Evolutionary conservation across 257 asterid genomes (phyloP).

Genomic region (Solanum sejunctum): DNA sequence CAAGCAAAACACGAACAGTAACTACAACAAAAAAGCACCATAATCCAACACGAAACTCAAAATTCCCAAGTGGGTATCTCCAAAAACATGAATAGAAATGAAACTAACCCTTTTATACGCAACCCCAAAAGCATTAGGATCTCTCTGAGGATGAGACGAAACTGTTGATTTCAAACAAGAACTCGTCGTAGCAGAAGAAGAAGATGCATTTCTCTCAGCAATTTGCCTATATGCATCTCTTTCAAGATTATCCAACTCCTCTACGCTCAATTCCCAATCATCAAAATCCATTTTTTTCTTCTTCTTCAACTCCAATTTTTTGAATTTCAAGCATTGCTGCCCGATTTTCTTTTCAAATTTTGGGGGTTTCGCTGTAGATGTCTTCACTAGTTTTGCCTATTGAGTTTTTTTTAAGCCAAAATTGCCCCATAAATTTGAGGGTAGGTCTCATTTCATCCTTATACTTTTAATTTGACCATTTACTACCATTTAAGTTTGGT

Average conservation of each 20-base stretch:
- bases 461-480: background rate
- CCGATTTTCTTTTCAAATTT: background rate
- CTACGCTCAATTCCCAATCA: slow-evolving; percentile 74
- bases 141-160: background rate
- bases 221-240: slow-evolving; percentile 55
- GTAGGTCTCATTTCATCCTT: background rate
- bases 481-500: background rate
- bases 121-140: background rate
- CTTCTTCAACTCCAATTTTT: background rate
- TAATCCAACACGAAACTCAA: background rate
- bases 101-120: background rate
- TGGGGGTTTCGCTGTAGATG: background rate
- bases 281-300: slow-evolving; percentile 27
- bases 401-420: background rate
- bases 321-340: background rate
- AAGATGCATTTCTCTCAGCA: slow-evolving; percentile 51
- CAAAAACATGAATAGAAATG: background rate
- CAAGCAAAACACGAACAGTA: background rate
- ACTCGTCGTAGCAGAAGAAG: slow-evolving; percentile 28
- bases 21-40: background rate
- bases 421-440: background rate
- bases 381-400: background rate
- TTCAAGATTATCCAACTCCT: slow-evolving; percentile 67
- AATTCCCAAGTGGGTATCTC: background rate
- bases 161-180: background rate